Evolutionary conservation across 1,139 yeast genomes (phyloP), one percentile per base, ranked within the genome.

Genomic region (Yamadazyma diospyri): DNA sequence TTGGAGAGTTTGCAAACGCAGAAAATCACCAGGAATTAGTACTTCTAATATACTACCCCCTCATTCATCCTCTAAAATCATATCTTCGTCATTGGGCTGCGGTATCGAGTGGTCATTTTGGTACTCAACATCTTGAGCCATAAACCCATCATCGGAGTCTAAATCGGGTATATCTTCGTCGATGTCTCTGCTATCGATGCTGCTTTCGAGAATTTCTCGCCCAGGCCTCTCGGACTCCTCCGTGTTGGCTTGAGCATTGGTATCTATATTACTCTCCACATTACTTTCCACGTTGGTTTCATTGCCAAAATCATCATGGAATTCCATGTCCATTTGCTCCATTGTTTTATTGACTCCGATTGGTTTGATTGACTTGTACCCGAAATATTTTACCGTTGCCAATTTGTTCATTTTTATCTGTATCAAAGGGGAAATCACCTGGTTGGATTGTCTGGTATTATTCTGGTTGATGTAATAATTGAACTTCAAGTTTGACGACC

Each of bases 61-160:
- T 9, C 6, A 18, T 10, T 16, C 11, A 18, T 42, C 50, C 31
- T 72, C 78, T 27, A 73, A 56, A 10, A 72, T 64, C 79, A 74
- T 74, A 44, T 74, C 78, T 23, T 45, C 48, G 24, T 41, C 46
- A 3, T 5, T 17, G 10, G 12, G 10, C 7, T 4, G 9, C 5
- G 29, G 29, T 8, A 42, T 32, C n/a, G 41, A 34, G 40, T 73
- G 79, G 44, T 74, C 79, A 31, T 65, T 62, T 43, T 75, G 80
- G 18, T 26, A 74, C 45, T 75, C 81, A 27, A 74, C 81, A 18
- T 69, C 76, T 29, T 68, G 73, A 1, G 79, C 81, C 80, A 75
- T 75, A 41, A 72, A 65, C 16, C 71, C 72, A 38, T 46, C 51
- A 16, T 43, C 46, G 5, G 39, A 43, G 27, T 46, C 49, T 22